Evolutionary conservation across 768 basidiomycete genomes (phyloP), one percentile per base, ranked within the genome.

Genomic region (Nidula microcarpa): DNA sequence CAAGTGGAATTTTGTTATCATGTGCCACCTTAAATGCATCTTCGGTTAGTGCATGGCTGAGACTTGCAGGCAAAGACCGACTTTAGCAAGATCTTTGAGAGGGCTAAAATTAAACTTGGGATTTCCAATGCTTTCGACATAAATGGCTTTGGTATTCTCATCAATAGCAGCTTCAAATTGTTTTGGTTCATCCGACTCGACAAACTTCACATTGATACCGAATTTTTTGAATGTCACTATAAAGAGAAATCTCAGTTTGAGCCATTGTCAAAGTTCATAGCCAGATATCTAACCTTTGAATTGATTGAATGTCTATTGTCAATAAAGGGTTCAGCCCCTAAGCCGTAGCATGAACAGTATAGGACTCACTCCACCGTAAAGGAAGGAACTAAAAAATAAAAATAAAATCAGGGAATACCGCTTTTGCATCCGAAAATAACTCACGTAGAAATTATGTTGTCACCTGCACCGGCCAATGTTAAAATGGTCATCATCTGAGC

Each of bases 391-490:
- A 44, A 10, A 45, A 30, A 4, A 50, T 47, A 16, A 41, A 30
- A 49, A 51, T 33, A 8, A 39, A 39, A 39, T 8, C 9, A 23
- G 7, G 32, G 36, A 18, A 11, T 8, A 14, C 3, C n/a, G n/a
- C n/a, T n/a, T n/a, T n/a, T n/a, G n/a, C n/a, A n/a, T n/a, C n/a
- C n/a, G n/a, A n/a, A n/a, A n/a, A n/a, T n/a, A n/a, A 71, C 81
- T 67, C 55, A 85, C 82, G 85, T 79, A 2, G 85, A 80, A 5
- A 92, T 81, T 50, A 91, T 87, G 62, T 91, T 93, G 61, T 91
- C 89, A 0, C 90, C 89, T 5, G 76, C 62, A 1, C 74, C 68
- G 1, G 85, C 82, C 37, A 89, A 65, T 30, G 82, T 75, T 0
- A 78, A 65, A 54, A 91, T 80, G 2, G 89, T 76, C 65, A 89